phyloP scores from a whole-genome alignment of 140 eudicot species.

The Senecio squalidus region DNA sequence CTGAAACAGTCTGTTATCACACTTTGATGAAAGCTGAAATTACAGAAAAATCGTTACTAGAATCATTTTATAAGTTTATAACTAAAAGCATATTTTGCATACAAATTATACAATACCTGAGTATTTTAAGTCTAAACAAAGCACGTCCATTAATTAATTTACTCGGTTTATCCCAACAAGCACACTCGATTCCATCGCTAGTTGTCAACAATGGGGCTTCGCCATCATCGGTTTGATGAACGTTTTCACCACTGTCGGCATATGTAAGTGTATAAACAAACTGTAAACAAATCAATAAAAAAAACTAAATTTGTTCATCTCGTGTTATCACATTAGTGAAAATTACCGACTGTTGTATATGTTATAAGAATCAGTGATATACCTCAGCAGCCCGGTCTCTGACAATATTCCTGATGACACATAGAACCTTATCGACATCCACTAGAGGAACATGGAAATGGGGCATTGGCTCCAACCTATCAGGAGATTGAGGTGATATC shows the following conservation, averaged over 20 bases:
- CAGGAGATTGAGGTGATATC: too few species aligned
- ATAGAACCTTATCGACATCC: too few species aligned
- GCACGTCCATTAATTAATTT: slow-evolving; percentile 67
- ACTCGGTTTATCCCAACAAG: slow-evolving; percentile 69
- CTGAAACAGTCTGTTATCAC: slow-evolving; percentile 69
- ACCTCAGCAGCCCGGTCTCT: too few species aligned
- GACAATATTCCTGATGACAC: too few species aligned
- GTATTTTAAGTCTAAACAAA: slow-evolving; percentile 78
- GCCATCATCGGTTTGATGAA: slow-evolving; percentile 54
- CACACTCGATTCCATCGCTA: slow-evolving; percentile 65
- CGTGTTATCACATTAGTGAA: too few species aligned
- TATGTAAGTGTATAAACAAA: slow-evolving; percentile 78
- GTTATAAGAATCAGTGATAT: too few species aligned
- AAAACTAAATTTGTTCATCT: too few species aligned
- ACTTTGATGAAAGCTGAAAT: slow-evolving; percentile 86
- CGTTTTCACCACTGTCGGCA: slow-evolving; percentile 55
- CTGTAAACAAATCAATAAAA: slow-evolving; percentile 46
- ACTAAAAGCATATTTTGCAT: too few species aligned
- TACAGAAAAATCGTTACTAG: slow-evolving; percentile 3
- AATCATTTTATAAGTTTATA: too few species aligned
- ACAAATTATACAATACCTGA: slow-evolving; percentile 62
- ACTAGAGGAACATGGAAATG: too few species aligned
- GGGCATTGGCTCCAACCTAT: too few species aligned
- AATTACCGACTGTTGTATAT: too few species aligned
- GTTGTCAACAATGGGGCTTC: slow-evolving; percentile 75